Evolutionary conservation across 2,329 filamentous ascomycete species (phyloP).

Genomic region (Paraphaeosphaeria minitans): DNA sequence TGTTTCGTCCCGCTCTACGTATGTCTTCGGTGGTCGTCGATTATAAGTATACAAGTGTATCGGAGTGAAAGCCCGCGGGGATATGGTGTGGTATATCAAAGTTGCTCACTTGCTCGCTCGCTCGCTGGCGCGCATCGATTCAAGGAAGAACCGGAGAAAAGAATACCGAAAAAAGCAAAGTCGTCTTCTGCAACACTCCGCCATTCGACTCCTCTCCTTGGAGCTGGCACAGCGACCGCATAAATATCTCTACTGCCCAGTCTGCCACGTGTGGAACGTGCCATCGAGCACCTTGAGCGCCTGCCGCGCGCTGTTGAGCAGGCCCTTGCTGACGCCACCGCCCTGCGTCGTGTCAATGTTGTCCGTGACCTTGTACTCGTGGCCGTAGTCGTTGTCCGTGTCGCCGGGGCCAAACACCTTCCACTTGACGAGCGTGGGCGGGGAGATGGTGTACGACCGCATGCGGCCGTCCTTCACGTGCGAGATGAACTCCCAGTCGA

Average conservation of each 20-base stretch:
- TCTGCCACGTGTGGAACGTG: conserved; percentile 5
- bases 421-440: conserved; percentile 8
- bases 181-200: neutral
- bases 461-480: conserved; percentile 8
- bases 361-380: neutral
- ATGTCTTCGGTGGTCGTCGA: neutral
- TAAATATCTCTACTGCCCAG: too few species aligned
- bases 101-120: neutral
- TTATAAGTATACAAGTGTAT: neutral
- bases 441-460: conserved; percentile 6
- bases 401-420: conserved; percentile 4
- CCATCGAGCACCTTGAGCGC: conserved; percentile 8
- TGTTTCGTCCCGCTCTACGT: neutral
- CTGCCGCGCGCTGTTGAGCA: conserved; percentile 5
- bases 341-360: conserved; percentile 1
- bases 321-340: conserved; percentile 3
- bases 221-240: too few species aligned
- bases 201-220: neutral
- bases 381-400: conserved; percentile 13
- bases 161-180: neutral
- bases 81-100: neutral
- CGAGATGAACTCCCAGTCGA: conserved; percentile 9
- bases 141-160: neutral
- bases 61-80: neutral
- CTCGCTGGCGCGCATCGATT: neutral